phyloP scores from a whole-genome alignment of 2,329 filamentous ascomycete genomes.

The Penicillium rolfsii region DNA sequence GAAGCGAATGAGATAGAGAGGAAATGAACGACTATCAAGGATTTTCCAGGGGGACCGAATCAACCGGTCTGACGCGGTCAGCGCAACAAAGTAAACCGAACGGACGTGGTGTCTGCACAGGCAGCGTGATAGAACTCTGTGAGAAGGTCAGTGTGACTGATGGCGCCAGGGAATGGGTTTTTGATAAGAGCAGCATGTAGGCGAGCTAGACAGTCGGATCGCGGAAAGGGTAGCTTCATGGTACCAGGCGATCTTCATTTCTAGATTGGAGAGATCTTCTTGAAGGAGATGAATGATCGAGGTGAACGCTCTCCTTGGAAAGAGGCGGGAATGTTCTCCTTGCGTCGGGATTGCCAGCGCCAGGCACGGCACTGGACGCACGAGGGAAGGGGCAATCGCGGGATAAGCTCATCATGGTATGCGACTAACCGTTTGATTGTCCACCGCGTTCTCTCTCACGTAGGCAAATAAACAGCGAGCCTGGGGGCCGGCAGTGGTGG shows the following conservation, averaged over 20 bases:
- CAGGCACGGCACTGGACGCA: conserved; percentile 4
- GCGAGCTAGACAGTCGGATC: conserved; percentile 5
- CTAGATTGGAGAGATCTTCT: conserved; percentile 10
- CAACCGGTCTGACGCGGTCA: conserved; percentile 18
- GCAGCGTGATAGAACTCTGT: not conserved
- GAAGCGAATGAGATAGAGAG: conserved; percentile 18
- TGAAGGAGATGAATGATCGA: conserved; percentile 15
- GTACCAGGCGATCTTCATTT: conserved; percentile 17
- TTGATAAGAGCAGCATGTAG: conserved; percentile 10
- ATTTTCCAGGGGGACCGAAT: conserved; percentile 29
- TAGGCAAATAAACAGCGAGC: conserved; percentile 26
- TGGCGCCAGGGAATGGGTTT: conserved; percentile 12
- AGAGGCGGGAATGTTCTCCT: conserved; percentile 26
- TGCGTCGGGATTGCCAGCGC: conserved; percentile 19
- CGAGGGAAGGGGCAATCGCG: conserved; percentile 9
- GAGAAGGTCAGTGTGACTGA: conserved; percentile 3
- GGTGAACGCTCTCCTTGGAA: conserved; percentile 19
- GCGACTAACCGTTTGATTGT: conserved; percentile 22
- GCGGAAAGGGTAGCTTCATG: conserved; percentile 14
- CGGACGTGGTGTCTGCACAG: not conserved
- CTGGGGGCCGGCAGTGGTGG: not conserved
- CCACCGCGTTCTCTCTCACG: conserved; percentile 23
- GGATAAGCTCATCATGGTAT: conserved; percentile 18
- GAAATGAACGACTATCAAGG: conserved; percentile 12
- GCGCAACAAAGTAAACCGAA: conserved; percentile 3